Conservation (phyloP, 306 rosid genomes). For the Elaeagnus macrophylla region DNA sequence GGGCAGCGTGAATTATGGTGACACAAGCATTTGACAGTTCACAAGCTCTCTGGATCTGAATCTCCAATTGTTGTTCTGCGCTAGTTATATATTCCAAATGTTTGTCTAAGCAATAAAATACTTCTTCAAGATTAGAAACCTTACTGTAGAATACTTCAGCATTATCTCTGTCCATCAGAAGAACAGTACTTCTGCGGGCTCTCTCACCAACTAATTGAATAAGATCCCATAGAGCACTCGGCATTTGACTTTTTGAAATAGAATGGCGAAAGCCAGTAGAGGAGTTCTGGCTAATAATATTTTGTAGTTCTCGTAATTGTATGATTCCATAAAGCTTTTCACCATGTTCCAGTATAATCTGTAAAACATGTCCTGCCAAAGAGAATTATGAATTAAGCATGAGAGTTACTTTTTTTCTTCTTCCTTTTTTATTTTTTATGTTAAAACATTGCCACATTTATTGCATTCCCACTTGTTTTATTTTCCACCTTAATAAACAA, state of each 20-base stretch:
- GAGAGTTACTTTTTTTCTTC: constrained; percentile 6
- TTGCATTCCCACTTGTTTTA: background rate
- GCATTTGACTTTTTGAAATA: constrained; percentile 43
- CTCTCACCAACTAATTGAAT: constrained; percentile 89
- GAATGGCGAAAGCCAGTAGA: constrained; percentile 41
- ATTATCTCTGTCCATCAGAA: constrained; percentile 96
- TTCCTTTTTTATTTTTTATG: no score
- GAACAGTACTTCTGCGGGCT: constrained; percentile 79
- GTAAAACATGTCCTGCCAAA: constrained; percentile 70
- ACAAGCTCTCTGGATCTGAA: constrained; percentile 75
- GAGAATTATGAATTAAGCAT: constrained; percentile 17
- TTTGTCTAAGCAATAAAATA: constrained; percentile 71
- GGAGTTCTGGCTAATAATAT: constrained; percentile 62
- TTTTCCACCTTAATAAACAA: constrained; percentile 11
- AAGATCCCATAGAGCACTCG: constrained; percentile 97
- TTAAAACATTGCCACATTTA: background rate
- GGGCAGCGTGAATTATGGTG: constrained; percentile 47
- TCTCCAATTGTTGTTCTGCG: constrained; percentile 51
- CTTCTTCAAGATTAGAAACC: constrained; percentile 84
- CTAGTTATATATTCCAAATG: constrained; percentile 67
- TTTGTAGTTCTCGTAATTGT: constrained; percentile 86
- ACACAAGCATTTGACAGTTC: constrained; percentile 89
- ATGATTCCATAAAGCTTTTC: constrained; percentile 90
- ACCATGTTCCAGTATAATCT: constrained; percentile 85
- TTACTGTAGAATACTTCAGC: constrained; percentile 95